Evolutionary conservation across 257 asterid genomes (phyloP), one percentile per base, ranked within the genome.

Genomic region (Plectranthus barbatus): DNA sequence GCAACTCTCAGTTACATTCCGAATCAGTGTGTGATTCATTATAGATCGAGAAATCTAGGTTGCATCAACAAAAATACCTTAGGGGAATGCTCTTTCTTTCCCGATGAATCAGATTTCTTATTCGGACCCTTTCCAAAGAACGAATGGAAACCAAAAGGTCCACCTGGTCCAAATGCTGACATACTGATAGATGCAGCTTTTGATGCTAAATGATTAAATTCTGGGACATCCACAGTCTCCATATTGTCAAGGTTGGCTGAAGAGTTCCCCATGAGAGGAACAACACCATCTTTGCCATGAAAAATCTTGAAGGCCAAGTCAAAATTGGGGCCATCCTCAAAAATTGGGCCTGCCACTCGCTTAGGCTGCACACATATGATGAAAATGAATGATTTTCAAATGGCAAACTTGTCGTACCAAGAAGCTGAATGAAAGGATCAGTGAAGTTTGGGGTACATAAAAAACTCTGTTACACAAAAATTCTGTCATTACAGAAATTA

Each of bases 201-300:
- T 59, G 90, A 77, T 55, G 87, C 84, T 68, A 85, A 71, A 66
- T 86, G 89, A 68, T 85, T 78, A 76, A 85, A 87, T 42, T 52
- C 47, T 45, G 83, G 80, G 31, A 77, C 46, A 59, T 74, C 44
- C 59, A 69, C 78, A 10, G 65, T 71, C 63, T 78, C 76, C 24
- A 49, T 40, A 53, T 74, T 73, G 71, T 74, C 74, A 56, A 26
- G 63, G 60, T 40, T 46, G 21, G 15, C 39, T 55, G 64, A 58
- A 40, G 82, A 66, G 64, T 77, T 70, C 42, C 64, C 76, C 9
- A 78, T 47, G 39, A 88, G 94, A 45, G 95, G 96, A 46, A 85
- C 84, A 72, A 88, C 80, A 49, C 95, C 95, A 29, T 81, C 87
- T 76, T 80, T 80, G 76, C 94, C 96, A 59, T 88, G 96, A 74